Evolutionary conservation across 1,139 yeast species (phyloP).

Genomic region (Hansenula lynferdii): DNA sequence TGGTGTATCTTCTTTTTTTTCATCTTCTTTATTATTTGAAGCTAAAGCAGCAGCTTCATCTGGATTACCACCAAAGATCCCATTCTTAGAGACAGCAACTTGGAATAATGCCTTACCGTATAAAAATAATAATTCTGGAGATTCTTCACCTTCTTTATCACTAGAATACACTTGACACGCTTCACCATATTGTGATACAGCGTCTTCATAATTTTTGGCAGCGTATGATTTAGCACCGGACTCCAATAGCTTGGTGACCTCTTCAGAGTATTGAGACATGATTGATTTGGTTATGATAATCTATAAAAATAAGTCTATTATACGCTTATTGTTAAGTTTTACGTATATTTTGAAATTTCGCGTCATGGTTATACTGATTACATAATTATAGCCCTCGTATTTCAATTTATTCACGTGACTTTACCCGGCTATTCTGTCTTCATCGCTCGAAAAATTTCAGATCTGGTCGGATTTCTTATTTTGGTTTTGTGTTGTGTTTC

Average conservation of each 20-base stretch:
- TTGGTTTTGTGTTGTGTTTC: constrained; percentile 11
- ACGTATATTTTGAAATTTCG: too few relatives aligned
- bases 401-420: not conserved
- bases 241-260: constrained; percentile 42
- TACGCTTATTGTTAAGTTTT: not conserved
- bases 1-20: constrained; percentile 15
- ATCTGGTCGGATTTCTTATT: not conserved
- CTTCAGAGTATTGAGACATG: constrained; percentile 16
- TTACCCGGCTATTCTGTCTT: too few relatives aligned
- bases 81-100: constrained; percentile 69
- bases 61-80: constrained; percentile 66
- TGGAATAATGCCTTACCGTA: constrained; percentile 83
- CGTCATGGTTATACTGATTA: too few relatives aligned
- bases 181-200: constrained; percentile 68
- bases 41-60: constrained; percentile 22
- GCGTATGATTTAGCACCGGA: constrained; percentile 63
- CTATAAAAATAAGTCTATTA: not conserved
- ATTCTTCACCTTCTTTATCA: constrained; percentile 50
- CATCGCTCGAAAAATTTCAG: not conserved
- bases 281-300: not conserved
- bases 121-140: constrained; percentile 65
- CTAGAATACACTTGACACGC: constrained; percentile 60
- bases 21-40: constrained; percentile 11
- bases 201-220: constrained; percentile 56
- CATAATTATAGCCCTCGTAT: too few relatives aligned